Conservation (phyloP, 2,329 filamentous ascomycete genomes). For the Aspergillus clavatus region DNA sequence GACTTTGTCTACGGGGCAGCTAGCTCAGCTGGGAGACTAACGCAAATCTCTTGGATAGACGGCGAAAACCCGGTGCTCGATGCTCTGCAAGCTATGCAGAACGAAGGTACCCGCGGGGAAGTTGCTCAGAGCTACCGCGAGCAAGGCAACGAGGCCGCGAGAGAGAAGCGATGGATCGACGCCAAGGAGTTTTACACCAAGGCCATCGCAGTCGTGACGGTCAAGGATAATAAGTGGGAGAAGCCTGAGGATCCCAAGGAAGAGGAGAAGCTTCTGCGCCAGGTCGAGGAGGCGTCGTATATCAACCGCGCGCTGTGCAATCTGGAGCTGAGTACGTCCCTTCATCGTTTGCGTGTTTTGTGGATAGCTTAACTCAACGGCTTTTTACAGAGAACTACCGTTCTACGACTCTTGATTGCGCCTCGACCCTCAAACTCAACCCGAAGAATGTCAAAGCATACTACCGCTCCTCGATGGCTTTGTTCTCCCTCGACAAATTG, state of each 20-base stretch:
- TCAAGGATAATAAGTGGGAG: constrained; percentile 55
- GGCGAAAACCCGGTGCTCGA: constrained; percentile 79
- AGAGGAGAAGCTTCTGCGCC: constrained; percentile 58
- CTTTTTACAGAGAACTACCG: constrained; percentile 71
- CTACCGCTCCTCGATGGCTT: constrained; percentile 75
- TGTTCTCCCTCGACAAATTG: constrained; percentile 73
- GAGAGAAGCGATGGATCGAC: constrained; percentile 67
- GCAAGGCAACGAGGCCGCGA: constrained; percentile 85
- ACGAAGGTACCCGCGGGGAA: constrained; percentile 85
- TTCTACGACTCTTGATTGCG: constrained; percentile 79
- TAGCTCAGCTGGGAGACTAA: not conserved
- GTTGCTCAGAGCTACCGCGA: constrained; percentile 81
- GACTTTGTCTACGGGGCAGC: too few species aligned
- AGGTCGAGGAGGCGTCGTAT: constrained; percentile 69
- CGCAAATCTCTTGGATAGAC: constrained; percentile 27
- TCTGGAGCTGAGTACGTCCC: constrained; percentile 64
- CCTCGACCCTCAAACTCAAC: constrained; percentile 72
- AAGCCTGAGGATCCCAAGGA: constrained; percentile 50
- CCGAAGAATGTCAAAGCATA: constrained; percentile 79
- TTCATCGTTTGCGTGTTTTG: not conserved
- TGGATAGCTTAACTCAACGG: constrained; percentile 7
- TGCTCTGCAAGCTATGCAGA: constrained; percentile 82
- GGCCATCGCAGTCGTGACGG: constrained; percentile 67
- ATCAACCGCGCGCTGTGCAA: constrained; percentile 88
- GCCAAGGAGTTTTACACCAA: constrained; percentile 90